A percentile compares a stretch with the other conserved stretches of the same genome.
Conservation (phyloP, 768 basidiomycete genomes). For the Suillus lakei region DNA sequence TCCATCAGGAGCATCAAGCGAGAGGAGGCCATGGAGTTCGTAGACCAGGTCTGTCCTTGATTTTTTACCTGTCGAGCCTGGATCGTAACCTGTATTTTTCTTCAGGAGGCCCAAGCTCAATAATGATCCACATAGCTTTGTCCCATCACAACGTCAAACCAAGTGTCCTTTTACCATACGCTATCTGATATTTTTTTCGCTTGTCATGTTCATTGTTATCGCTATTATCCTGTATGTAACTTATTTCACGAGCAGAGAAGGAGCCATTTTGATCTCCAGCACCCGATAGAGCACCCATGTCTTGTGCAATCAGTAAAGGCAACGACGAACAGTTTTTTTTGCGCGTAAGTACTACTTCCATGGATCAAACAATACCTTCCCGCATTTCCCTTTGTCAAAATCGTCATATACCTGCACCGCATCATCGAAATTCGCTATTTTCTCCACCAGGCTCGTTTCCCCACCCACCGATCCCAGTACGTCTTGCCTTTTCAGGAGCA, state of each 20-base stretch:
- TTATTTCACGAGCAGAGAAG: neutral
- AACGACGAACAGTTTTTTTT: neutral
- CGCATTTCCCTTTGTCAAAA: constrained; percentile 75
- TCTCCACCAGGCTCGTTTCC: constrained; percentile 66
- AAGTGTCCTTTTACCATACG: neutral
- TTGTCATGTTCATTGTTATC: neutral
- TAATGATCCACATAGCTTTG: constrained; percentile 17
- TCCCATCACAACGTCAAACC: neutral
- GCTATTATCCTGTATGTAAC: constrained; percentile 2
- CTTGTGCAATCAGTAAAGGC: neutral
- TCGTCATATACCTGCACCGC: constrained; percentile 62
- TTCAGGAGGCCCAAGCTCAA: constrained; percentile 55
- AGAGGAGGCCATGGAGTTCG: constrained; percentile 93
- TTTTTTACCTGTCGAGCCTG: neutral
- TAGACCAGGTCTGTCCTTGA: constrained; percentile 70
- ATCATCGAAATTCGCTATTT: constrained; percentile 61
- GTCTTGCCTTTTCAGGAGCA: constrained; percentile 72
- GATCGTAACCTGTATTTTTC: constrained; percentile 3
- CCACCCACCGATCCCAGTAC: constrained; percentile 75
- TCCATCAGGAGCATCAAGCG: constrained; percentile 85
- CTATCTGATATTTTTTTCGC: neutral
- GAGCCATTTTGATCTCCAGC: neutral
- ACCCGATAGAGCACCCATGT: too few relatives aligned
- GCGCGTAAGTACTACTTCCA: constrained; percentile 47
- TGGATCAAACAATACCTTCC: constrained; percentile 80